A percentile compares a stretch with the other conserved stretches of the same genome.
Evolutionary conservation across 768 basidiomycete species (phyloP).

Genomic region (Boletales sp.): DNA sequence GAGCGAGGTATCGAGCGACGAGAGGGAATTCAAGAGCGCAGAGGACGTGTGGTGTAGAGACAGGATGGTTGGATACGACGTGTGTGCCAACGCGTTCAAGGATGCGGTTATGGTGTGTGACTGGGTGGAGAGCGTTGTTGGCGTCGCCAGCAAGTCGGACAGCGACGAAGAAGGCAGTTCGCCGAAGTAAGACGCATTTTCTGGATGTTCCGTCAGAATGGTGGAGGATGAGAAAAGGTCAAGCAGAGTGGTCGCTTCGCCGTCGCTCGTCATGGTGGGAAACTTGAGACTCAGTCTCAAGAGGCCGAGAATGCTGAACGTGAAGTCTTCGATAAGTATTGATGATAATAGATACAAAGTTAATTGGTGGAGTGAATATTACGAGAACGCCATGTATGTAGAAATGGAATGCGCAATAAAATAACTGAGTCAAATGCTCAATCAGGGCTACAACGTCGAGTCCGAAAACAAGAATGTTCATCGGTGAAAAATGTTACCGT

Average conservation of each 20-base stretch:
- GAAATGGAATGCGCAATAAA: no score
- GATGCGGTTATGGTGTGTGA: slow-evolving; percentile 85
- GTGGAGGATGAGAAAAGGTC: slow-evolving; percentile 25
- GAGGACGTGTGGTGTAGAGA: slow-evolving; percentile 81
- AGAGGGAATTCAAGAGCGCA: slow-evolving; percentile 67
- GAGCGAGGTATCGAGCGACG: slow-evolving; percentile 72
- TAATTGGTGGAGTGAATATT: not conserved
- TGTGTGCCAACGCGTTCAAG: slow-evolving; percentile 83
- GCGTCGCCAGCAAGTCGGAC: slow-evolving; percentile 66
- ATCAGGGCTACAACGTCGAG: slow-evolving; percentile 16
- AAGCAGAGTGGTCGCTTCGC: slow-evolving; percentile 21
- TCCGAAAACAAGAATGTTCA: slow-evolving; percentile 8
- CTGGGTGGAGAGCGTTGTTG: slow-evolving; percentile 74
- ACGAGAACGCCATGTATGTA: not conserved
- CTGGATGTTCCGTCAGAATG: slow-evolving; percentile 12
- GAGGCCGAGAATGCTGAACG: no score
- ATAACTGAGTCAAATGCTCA: no score
- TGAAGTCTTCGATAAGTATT: not conserved
- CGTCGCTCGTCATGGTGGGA: slow-evolving; percentile 17
- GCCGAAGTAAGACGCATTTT: slow-evolving; percentile 52
- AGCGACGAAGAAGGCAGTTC: slow-evolving; percentile 66
- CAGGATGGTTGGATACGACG: slow-evolving; percentile 89
- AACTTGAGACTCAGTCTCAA: no score
- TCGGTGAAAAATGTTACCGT: no score
- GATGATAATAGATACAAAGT: no score